Conservation (phyloP, 306 rosid genomes). For the Dalbergia cochinchinensis region DNA sequence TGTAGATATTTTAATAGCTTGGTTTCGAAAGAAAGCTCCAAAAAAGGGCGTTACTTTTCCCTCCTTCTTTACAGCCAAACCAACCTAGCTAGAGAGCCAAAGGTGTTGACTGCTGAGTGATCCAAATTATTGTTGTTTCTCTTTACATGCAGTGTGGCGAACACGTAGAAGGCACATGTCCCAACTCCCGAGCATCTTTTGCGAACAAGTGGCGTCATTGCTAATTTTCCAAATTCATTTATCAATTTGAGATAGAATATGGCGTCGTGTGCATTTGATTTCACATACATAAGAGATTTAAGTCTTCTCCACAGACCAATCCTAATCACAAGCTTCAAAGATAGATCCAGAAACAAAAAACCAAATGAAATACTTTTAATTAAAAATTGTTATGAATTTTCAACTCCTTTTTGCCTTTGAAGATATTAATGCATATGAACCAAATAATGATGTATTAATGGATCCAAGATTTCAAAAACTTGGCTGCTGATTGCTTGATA, state of each 20-base stretch:
- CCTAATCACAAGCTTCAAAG: too few relatives aligned
- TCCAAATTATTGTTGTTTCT: conserved; percentile 2
- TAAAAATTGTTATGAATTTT: not conserved
- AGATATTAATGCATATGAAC: not conserved
- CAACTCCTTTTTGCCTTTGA: conserved; percentile 15
- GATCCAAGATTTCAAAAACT: conserved; percentile 18
- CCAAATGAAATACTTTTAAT: not conserved
- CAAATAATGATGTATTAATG: not conserved
- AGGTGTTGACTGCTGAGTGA: conserved; percentile 19
- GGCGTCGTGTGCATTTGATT: not conserved
- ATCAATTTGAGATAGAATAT: not conserved
- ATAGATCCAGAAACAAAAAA: not conserved
- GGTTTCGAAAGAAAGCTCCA: not conserved
- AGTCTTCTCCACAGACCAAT: not conserved
- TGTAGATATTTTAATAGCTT: not conserved
- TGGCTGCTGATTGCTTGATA: conserved; percentile 19
- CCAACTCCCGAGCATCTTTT: conserved; percentile 17
- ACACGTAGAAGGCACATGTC: conserved; percentile 30
- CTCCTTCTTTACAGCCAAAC: conserved; percentile 3
- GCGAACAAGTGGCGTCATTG: not conserved
- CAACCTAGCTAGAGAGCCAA: not conserved
- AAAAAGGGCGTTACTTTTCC: not conserved
- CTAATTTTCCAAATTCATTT: conserved; percentile 5
- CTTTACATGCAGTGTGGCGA: conserved; percentile 25
- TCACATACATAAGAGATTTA: not conserved